These are phyloP conservation scores for Chalciporus piperatus DNA, from an alignment of 768 basidiomycete species.

Conservation along the genomic window DNA sequence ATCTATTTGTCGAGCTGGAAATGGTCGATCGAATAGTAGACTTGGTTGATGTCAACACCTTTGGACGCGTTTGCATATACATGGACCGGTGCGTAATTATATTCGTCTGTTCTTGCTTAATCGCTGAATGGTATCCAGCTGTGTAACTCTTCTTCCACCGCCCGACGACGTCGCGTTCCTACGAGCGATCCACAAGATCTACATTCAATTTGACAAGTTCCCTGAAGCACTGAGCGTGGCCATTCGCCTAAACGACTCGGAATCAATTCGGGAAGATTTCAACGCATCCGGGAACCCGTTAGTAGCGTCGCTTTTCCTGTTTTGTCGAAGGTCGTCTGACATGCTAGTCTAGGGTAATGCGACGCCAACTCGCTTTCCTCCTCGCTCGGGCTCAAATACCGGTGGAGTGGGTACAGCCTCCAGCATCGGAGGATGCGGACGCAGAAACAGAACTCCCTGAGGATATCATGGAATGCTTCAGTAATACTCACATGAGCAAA, in stretches of 20 bases:
- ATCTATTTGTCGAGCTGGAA: conserved; percentile 91
- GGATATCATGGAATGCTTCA: conserved; percentile 81
- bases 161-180: conserved; percentile 93
- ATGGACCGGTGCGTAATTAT: conserved; percentile 75
- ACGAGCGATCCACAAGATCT: conserved; percentile 83
- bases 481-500: conserved; percentile 78
- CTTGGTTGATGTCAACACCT: conserved; percentile 86
- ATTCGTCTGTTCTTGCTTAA: not conserved
- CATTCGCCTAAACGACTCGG: conserved; percentile 77
- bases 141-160: conserved; percentile 85
- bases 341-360: conserved; percentile 63
- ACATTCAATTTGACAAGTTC: conserved; percentile 81
- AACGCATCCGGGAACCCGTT: conserved; percentile 85
- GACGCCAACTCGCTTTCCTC: conserved; percentile 90
- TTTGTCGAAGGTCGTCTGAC: not conserved
- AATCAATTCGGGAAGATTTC: conserved; percentile 84
- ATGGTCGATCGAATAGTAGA: conserved; percentile 74
- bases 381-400: conserved; percentile 92
- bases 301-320: conserved; percentile 28
- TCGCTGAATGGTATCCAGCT: conserved; percentile 41
- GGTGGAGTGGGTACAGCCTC: conserved; percentile 79
- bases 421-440: conserved; percentile 46
- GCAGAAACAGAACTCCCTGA: conserved; percentile 69
- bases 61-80: conserved; percentile 86
- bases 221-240: conserved; percentile 89